A percentile compares a stretch with the other conserved stretches of the same genome.
Conservation (phyloP, 768 basidiomycete genomes). For the Tulasnella sp. region DNA sequence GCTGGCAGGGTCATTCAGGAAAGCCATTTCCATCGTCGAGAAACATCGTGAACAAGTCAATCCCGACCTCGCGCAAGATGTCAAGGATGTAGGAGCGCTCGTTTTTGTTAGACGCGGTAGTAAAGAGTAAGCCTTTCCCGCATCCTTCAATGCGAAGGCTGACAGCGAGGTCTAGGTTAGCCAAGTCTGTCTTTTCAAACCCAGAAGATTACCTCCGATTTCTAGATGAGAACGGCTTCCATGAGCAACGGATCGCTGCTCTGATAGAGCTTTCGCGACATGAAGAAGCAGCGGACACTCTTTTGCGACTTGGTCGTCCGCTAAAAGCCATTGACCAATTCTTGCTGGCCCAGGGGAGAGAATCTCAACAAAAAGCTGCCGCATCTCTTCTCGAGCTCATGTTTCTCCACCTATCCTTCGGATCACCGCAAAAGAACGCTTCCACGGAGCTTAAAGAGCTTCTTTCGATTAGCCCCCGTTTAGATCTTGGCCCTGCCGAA, state of each 20-base stretch:
- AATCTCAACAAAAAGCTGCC: background rate
- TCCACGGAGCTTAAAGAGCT: background rate
- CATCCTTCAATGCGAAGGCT: background rate
- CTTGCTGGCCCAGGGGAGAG: background rate
- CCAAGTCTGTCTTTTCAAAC: background rate
- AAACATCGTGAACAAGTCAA: constrained; percentile 28
- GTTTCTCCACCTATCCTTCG: background rate
- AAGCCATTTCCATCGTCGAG: constrained; percentile 15
- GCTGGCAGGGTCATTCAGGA: constrained; percentile 11
- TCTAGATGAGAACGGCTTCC: constrained; percentile 5
- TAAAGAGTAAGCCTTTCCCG: background rate
- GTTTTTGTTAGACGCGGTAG: background rate
- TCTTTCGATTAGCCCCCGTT: background rate
- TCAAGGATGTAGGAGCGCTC: constrained; percentile 41
- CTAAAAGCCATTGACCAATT: background rate
- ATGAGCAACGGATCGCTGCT: background rate
- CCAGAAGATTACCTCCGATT: background rate
- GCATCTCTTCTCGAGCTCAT: background rate
- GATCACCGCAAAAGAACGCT: background rate
- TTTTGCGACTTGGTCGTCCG: background rate
- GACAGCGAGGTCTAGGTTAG: background rate
- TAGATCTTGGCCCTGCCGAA: background rate
- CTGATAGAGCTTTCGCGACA: background rate
- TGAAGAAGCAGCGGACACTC: background rate
- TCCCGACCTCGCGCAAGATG: constrained; percentile 28